These are phyloP conservation scores for Alternaria tenuissima DNA, from an alignment of 2,329 filamentous ascomycete species.

Conservation along the genomic window DNA sequence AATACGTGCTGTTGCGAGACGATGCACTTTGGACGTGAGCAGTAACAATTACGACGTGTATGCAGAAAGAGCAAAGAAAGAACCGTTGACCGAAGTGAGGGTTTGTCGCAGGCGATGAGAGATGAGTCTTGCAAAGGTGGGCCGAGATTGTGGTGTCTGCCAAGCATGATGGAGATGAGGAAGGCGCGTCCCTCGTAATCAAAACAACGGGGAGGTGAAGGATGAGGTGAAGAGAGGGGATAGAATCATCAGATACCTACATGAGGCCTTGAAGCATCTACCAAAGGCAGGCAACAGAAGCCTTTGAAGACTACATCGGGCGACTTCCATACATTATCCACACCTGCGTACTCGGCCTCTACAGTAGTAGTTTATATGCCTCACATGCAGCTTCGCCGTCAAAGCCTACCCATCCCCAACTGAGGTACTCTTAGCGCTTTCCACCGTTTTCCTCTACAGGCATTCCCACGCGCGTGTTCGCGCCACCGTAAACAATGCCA, in stretches of 20 bases:
- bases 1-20: no score
- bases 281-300: neutral
- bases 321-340: conserved; percentile 1
- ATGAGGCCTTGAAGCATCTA: neutral
- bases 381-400: neutral
- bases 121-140: neutral
- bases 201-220: neutral
- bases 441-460: neutral
- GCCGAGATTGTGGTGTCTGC: neutral
- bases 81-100: neutral
- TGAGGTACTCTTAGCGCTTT: neutral
- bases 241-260: conserved; percentile 5
- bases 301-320: neutral
- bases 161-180: neutral
- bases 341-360: neutral
- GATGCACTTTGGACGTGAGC: neutral
- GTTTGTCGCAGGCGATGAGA: no score
- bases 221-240: neutral
- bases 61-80: neutral
- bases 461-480: neutral
- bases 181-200: neutral
- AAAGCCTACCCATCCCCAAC: neutral
- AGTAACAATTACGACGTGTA: neutral
- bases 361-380: neutral
- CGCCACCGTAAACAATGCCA: conserved; percentile 14